Evolutionary conservation across 768 basidiomycete genomes (phyloP).

Genomic region (Russula earlei): DNA sequence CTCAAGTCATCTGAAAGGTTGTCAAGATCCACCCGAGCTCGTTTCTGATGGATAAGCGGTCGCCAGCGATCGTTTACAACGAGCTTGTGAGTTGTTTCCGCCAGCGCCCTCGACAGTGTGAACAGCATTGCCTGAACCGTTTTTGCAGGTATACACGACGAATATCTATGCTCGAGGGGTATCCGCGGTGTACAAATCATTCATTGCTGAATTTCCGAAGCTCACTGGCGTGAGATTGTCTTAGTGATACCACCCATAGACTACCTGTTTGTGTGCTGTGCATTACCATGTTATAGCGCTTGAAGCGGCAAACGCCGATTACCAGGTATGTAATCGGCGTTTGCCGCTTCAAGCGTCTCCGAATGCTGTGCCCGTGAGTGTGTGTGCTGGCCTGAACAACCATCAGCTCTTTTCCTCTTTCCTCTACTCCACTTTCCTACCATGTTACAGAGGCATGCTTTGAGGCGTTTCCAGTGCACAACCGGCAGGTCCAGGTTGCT

Average conservation of each 20-base stretch:
- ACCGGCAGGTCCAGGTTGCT: constrained; percentile 22
- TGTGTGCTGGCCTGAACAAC: background rate
- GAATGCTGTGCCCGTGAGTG: background rate
- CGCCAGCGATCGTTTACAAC: constrained; percentile 83
- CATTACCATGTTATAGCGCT: too few species aligned
- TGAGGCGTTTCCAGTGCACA: constrained; percentile 29
- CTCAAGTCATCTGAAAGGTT: constrained; percentile 32
- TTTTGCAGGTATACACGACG: constrained; percentile 59
- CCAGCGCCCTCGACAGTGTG: background rate
- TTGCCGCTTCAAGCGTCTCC: background rate
- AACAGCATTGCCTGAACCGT: background rate
- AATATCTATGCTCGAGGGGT: constrained; percentile 90
- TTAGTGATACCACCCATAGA: background rate
- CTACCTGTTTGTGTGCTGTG: background rate
- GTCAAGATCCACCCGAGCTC: constrained; percentile 93
- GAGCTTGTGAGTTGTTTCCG: constrained; percentile 62
- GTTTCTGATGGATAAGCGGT: constrained; percentile 67
- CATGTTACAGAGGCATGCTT: constrained; percentile 32
- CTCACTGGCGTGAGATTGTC: background rate
- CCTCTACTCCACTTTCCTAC: background rate
- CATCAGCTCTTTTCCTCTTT: background rate
- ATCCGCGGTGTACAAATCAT: constrained; percentile 62
- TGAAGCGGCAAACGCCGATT: too few species aligned
- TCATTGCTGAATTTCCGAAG: constrained; percentile 26
- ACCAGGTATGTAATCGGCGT: background rate